Conservation (phyloP, 495 filamentous ascomycete species). For the Podospora pseudoanserina region DNA sequence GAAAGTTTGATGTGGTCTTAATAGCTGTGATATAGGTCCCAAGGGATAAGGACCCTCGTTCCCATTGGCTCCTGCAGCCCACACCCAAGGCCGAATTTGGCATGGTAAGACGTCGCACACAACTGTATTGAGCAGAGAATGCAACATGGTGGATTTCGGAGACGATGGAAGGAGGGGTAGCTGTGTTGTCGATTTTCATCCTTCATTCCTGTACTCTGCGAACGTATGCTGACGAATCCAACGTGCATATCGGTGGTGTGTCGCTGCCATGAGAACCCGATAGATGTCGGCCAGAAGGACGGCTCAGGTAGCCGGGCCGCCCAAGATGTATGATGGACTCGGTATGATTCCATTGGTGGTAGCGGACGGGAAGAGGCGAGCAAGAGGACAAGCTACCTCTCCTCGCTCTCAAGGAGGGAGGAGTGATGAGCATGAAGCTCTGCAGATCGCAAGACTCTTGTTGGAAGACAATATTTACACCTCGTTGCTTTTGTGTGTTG, state of each 20-base stretch:
- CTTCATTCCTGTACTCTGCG: not conserved
- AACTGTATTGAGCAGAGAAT: constrained; percentile 6
- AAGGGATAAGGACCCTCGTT: constrained; percentile 11
- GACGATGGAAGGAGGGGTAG: not conserved
- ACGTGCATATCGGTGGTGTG: not conserved
- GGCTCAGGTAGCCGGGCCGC: not conserved
- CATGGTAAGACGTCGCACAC: constrained; percentile 7
- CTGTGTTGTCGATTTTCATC: not conserved
- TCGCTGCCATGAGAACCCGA: not conserved
- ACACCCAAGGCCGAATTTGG: constrained; percentile 1
- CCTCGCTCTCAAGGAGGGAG: too few species aligned
- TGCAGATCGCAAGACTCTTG: constrained; percentile 4
- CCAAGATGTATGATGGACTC: too few species aligned
- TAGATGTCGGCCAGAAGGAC: not conserved
- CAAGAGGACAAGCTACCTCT: not conserved
- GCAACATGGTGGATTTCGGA: not conserved
- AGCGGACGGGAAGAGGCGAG: constrained; percentile 2
- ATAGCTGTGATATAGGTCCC: constrained; percentile 9
- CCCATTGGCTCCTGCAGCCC: constrained; percentile 3
- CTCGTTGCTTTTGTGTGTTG: not conserved
- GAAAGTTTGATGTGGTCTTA: constrained; percentile 4
- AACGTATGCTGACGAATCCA: not conserved
- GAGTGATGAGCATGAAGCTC: not conserved
- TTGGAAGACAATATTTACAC: not conserved
- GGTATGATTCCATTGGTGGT: not conserved